A percentile compares a stretch with the other conserved stretches of the same genome.
Conservation (phyloP, 2,329 filamentous ascomycete genomes). For the Cercospora zeina region DNA sequence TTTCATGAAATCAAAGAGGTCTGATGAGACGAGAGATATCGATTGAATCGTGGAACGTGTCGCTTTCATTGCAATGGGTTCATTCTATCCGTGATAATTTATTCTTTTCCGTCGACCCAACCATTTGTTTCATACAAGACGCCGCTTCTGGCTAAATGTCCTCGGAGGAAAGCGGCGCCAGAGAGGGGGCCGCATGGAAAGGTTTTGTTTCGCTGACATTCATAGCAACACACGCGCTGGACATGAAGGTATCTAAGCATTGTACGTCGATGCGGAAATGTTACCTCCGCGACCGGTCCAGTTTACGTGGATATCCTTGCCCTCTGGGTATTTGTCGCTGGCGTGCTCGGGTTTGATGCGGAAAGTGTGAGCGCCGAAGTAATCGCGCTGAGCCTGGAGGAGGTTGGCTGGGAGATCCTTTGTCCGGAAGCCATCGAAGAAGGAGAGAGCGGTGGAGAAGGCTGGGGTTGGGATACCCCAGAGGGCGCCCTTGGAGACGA, state of each 20-base stretch:
- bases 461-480: conserved; percentile 95
- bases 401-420: conserved; percentile 97
- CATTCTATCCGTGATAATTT: conserved; percentile 22
- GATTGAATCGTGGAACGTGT: not conserved
- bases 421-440: conserved; percentile 98
- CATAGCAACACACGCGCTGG: conserved; percentile 15
- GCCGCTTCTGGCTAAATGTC: conserved; percentile 20
- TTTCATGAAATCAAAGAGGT: not conserved
- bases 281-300: conserved; percentile 98
- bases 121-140: conserved; percentile 18
- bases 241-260: conserved; percentile 64
- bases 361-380: conserved; percentile 75
- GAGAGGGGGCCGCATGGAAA: conserved; percentile 13
- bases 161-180: conserved; percentile 17
- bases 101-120: conserved; percentile 9
- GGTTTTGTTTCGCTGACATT: conserved; percentile 5
- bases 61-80: conserved; percentile 16
- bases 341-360: conserved; percentile 55
- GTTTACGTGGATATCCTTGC: conserved; percentile 96
- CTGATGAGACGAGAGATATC: too few relatives aligned
- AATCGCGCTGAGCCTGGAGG: conserved; percentile 97
- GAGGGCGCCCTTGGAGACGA: conserved; percentile 86
- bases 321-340: conserved; percentile 69
- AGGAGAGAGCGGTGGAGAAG: conserved; percentile 95
- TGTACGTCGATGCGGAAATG: conserved; percentile 95